Conservation (phyloP, 2,329 filamentous ascomycete genomes). For the Ophiostoma pallidulum region DNA sequence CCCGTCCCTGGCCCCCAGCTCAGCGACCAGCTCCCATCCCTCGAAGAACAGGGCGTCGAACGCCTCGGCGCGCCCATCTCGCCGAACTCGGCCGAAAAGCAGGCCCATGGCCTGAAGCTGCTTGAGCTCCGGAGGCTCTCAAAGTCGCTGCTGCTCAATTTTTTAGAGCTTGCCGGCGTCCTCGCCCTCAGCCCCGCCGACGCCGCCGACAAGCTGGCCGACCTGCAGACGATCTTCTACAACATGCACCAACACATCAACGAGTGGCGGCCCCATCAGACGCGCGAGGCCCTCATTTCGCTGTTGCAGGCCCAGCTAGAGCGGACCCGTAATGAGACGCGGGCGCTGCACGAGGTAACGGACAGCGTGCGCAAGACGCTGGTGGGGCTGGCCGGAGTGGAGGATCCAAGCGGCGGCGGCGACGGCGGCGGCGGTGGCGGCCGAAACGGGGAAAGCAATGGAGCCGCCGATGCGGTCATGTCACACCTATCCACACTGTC, state of each 20-base stretch:
- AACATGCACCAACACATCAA: conserved; percentile 93
- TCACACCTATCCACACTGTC: background rate
- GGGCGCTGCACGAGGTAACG: conserved; percentile 55
- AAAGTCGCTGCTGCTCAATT: conserved; percentile 80
- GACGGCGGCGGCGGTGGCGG: background rate
- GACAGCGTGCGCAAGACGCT: conserved; percentile 67
- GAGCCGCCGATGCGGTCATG: background rate
- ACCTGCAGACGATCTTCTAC: conserved; percentile 73
- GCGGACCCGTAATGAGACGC: conserved; percentile 61
- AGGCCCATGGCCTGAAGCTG: conserved; percentile 50
- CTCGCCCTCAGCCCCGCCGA: conserved; percentile 54
- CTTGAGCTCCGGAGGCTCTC: conserved; percentile 66
- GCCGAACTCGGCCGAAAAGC: conserved; percentile 28
- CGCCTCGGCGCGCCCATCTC: conserved; percentile 49
- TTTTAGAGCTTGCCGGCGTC: conserved; percentile 71
- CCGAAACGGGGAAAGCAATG: conserved; percentile 15
- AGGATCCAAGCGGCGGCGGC: conserved; percentile 24
- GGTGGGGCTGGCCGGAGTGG: conserved; percentile 52
- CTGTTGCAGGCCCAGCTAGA: conserved; percentile 82
- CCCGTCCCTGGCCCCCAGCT: conserved; percentile 38
- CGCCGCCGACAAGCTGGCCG: conserved; percentile 61
- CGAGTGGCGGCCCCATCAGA: conserved; percentile 88
- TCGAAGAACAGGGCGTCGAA: conserved; percentile 61
- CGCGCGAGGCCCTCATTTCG: conserved; percentile 73
- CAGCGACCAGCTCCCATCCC: conserved; percentile 52